phyloP scores from a whole-genome alignment of 1,139 yeast species.

The Ogataea hybrid region DNA sequence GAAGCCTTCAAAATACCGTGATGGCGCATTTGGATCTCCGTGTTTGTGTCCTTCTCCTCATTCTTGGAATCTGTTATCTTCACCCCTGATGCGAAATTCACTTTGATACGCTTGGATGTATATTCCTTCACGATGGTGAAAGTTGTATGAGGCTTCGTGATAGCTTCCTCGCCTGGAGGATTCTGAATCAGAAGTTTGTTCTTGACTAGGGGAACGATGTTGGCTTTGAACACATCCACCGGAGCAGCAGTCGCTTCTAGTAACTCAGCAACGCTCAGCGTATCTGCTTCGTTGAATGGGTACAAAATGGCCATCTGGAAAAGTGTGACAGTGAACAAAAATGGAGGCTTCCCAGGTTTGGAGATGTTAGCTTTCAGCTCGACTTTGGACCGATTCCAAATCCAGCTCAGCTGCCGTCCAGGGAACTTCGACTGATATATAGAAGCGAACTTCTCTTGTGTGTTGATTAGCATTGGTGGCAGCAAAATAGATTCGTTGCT shows the following conservation, averaged over 20 bases:
- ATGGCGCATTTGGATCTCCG: conserved; percentile 87
- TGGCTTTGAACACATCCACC: conserved; percentile 64
- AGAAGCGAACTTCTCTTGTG: conserved; percentile 65
- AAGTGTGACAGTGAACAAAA: conserved; percentile 74
- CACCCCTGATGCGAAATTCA: conserved; percentile 82
- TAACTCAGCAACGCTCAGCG: conserved; percentile 61
- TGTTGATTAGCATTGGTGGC: conserved; percentile 61
- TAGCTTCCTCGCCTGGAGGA: conserved; percentile 52
- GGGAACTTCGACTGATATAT: conserved; percentile 74
- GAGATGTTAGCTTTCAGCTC: conserved; percentile 89
- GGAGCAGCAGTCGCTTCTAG: conserved; percentile 68
- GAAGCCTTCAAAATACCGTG: conserved; percentile 87
- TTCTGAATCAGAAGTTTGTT: conserved; percentile 70
- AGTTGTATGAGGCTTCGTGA: conserved; percentile 51
- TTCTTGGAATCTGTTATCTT: conserved; percentile 66
- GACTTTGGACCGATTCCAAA: conserved; percentile 93
- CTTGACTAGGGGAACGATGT: conserved; percentile 72
- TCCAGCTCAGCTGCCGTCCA: conserved; percentile 92
- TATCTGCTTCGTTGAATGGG: conserved; percentile 67
- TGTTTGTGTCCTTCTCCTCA: conserved; percentile 79
- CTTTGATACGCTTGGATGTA: conserved; percentile 79
- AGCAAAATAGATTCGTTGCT: conserved; percentile 45
- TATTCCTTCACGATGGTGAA: conserved; percentile 79
- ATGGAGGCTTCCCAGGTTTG: conserved; percentile 81
- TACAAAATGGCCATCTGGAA: conserved; percentile 84